phyloP scores from a whole-genome alignment of 1,284 basidiomycete species.

The Peniophora sp. region DNA sequence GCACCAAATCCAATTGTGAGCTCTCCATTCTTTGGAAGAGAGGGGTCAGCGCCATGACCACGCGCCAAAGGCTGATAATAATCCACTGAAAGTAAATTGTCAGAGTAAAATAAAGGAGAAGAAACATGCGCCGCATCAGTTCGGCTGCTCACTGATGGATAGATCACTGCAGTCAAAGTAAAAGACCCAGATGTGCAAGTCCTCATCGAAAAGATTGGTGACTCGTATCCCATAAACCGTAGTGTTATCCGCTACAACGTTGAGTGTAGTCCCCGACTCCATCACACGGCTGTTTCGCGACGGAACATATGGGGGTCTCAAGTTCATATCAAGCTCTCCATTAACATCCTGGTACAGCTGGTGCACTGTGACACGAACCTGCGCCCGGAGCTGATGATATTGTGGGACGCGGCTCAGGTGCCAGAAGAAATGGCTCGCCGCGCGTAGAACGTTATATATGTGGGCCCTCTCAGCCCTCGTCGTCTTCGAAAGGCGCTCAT shows the following conservation, averaged over 20 bases:
- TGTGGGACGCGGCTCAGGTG: constrained; percentile 16
- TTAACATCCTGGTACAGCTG: too few species aligned
- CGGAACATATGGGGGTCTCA: background rate
- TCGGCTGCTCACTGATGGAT: constrained; percentile 19
- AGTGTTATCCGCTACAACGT: background rate
- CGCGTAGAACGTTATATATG: background rate
- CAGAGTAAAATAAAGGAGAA: background rate
- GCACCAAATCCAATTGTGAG: constrained; percentile 23
- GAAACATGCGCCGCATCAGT: too few species aligned
- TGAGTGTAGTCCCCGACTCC: background rate
- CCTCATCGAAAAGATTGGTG: constrained; percentile 18
- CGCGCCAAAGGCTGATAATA: background rate
- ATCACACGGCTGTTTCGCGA: background rate
- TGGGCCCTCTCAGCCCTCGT: background rate
- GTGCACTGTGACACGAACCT: background rate
- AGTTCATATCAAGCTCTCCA: background rate
- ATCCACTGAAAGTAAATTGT: background rate
- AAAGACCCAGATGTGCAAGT: constrained; percentile 26
- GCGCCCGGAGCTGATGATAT: background rate
- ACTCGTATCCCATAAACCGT: constrained; percentile 22
- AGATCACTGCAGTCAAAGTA: constrained; percentile 26
- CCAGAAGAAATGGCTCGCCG: constrained; percentile 8
- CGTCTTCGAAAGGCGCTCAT: background rate
- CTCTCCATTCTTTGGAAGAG: constrained; percentile 18
- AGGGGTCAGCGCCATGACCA: constrained; percentile 12